Evolutionary conservation across 345 rosid species (phyloP), one percentile per base, ranked within the genome.

Genomic region (Bruguiera sexangula): DNA sequence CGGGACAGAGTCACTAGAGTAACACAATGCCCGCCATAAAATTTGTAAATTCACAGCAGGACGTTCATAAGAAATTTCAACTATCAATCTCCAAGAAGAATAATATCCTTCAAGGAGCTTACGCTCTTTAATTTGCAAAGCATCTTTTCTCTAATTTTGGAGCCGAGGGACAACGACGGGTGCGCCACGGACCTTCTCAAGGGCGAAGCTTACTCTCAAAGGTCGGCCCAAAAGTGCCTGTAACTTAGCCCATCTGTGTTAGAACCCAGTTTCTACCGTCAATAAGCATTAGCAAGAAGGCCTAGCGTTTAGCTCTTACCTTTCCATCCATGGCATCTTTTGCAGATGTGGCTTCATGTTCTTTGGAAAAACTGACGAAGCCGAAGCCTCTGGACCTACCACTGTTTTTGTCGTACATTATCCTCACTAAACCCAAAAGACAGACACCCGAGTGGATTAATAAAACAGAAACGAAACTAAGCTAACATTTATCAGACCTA

Each of bases 351-450:
- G 97, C 96, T 46, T 87, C 80, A 11, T 67, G 81, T 77, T 83
- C 83, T 68, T 84, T 82, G 16, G 79, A 63, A 69, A 89, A 95
- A 69, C 82, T 86, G 63, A 95, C 92, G 75, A 92, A 95, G 21
- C 99, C 99, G 29, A 88, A 92, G 6, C 99, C 92, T 90, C 88
- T 89, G 64, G 99, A 83, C 71, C 99, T 79, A 31, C 97, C 97
- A 59, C 80, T 86, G 50, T 79, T 90, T 75, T 77, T 91, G 60
- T 91, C 97, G 11, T 93, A 91, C 55, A 81, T 69, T 62, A 91
- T 88, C 82, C 73, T 86, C 75, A 88, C 98, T 91, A 78, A 60
- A 73, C 68, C 75, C 66, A 58, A 68, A 67, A 26, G 6, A 39
- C 46, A 39, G 15, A 39, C 46, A 39, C 15, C 46, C 46, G 15